Evolutionary conservation across 495 filamentous ascomycete genomes (phyloP), one percentile per base, ranked within the genome.

Genomic region (Tetracladium marchalianum): DNA sequence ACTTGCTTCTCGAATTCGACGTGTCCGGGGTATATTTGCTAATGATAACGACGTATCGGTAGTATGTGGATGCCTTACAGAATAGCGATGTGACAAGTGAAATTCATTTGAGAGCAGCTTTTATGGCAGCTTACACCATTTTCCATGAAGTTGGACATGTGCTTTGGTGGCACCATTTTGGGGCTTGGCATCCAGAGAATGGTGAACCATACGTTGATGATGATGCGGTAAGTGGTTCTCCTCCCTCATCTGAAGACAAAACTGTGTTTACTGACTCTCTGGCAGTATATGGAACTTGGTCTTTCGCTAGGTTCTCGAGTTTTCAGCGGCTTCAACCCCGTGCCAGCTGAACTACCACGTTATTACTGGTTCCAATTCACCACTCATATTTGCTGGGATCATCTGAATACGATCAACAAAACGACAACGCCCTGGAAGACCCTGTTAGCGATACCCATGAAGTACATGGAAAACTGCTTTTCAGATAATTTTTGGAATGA

Each of bases 141-240:
- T 42, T 43, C 7, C 51, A 54, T 34, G 51, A 54, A 36, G 19
- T 54, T 16, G 46, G 46, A 7, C 46, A 54, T 43, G 43, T 24
- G 16, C 39, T 54, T 8, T 50, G 39, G 12, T 16, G 24, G 16
- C 41, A 49, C 11, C 42, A 54, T 27, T 54, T 54, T 27, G 41
- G 37, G 38, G 46, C 35, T 11, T 39, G 35, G 36, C 18, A 37
- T 10, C 6, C n/a, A 3, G 9, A 35, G 4, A 19, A 31, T 1
- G 13, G 7, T 31, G 51, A 53, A 27, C 51, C 46, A n/a, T 41
- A 33, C 12, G 51, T 48, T 16, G 45, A 41, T 36, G 22, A 41
- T n/a, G 22, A 36, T 36, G 22, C 22, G 3, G 22, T 27, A 7
- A 27, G 22, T 27, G 22, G 7, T 27, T 27, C 22, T n/a, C n/a